Percentiles rank a stretch among this genome's conserved stretches.
Conservation (phyloP, 495 filamentous ascomycete genomes). For the Aspergillus cavernicola region DNA sequence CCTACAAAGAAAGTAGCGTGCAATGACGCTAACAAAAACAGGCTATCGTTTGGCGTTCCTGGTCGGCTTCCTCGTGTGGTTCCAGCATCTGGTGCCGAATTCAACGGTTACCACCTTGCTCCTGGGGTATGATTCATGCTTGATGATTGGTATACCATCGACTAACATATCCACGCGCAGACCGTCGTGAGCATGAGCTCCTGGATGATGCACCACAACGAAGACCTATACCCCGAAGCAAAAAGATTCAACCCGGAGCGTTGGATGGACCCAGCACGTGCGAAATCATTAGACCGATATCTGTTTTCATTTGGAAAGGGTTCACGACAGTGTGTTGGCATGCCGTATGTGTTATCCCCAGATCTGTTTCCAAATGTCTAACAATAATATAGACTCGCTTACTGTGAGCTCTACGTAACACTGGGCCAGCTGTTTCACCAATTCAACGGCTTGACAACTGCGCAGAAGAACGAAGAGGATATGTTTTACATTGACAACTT, state of each 20-base stretch:
- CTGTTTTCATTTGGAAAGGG: slow-evolving; percentile 37
- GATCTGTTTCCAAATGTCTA: background rate
- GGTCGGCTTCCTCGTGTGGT: slow-evolving; percentile 29
- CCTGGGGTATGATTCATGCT: slow-evolving; percentile 15
- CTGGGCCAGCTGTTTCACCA: slow-evolving; percentile 28
- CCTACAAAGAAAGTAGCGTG: background rate
- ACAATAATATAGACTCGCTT: slow-evolving; percentile 23
- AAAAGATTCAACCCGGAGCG: slow-evolving; percentile 27
- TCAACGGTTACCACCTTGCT: slow-evolving; percentile 24
- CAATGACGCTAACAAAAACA: slow-evolving; percentile 2
- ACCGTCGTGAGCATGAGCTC: slow-evolving; percentile 26
- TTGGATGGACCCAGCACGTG: slow-evolving; percentile 15
- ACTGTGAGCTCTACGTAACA: slow-evolving; percentile 32
- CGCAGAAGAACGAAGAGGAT: slow-evolving; percentile 16
- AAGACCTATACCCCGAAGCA: slow-evolving; percentile 31
- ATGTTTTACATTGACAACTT: slow-evolving; percentile 26
- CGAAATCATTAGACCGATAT: slow-evolving; percentile 21
- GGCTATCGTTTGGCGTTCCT: slow-evolving; percentile 27
- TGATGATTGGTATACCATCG: background rate
- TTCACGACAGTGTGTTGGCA: slow-evolving; percentile 35
- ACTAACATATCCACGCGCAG: slow-evolving; percentile 2
- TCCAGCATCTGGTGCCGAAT: slow-evolving; percentile 21
- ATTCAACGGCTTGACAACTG: slow-evolving; percentile 24
- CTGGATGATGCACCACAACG: slow-evolving; percentile 33
- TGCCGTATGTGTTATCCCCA: slow-evolving; percentile 24